Evolutionary conservation across 768 basidiomycete genomes (phyloP).

Genomic region (Mycena rosella): DNA sequence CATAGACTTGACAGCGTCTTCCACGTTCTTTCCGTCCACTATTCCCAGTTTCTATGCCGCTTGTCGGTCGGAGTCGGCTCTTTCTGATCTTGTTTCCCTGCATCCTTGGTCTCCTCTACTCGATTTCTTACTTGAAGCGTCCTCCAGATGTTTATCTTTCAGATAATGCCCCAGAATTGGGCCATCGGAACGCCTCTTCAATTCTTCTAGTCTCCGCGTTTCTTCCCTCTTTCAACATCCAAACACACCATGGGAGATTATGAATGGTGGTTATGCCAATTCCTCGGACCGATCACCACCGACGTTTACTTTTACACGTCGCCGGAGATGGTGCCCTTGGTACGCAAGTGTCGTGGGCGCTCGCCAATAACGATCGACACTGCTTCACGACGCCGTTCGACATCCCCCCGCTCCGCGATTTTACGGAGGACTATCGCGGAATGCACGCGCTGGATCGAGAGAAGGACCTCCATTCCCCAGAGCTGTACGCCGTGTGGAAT

Average conservation of each 20-base stretch:
- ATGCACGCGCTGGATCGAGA: conserved; percentile 63
- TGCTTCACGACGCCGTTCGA: conserved; percentile 59
- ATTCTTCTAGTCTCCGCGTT: conserved; percentile 66
- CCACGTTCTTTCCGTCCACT: background rate
- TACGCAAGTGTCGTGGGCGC: conserved; percentile 46
- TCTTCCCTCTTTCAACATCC: conserved; percentile 63
- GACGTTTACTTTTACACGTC: conserved; percentile 68
- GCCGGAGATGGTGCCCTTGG: conserved; percentile 49
- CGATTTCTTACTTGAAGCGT: background rate
- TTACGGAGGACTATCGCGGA: conserved; percentile 49
- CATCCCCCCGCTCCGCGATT: conserved; percentile 57
- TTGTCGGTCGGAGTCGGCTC: conserved; percentile 6
- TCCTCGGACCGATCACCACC: conserved; percentile 58
- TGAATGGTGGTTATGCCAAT: conserved; percentile 55
- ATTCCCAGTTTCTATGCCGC: background rate
- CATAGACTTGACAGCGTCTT: too few species aligned
- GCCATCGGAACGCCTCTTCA: background rate
- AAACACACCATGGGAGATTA: conserved; percentile 63
- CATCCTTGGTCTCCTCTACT: conserved; percentile 13
- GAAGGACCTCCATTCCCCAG: conserved; percentile 54
- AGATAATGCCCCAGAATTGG: background rate
- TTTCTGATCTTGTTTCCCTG: background rate
- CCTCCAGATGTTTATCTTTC: background rate
- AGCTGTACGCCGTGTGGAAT: conserved; percentile 68
- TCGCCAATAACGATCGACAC: conserved; percentile 59